phyloP scores from a whole-genome alignment of 2,329 filamentous ascomycete genomes.

The Pyricularia sp. region DNA sequence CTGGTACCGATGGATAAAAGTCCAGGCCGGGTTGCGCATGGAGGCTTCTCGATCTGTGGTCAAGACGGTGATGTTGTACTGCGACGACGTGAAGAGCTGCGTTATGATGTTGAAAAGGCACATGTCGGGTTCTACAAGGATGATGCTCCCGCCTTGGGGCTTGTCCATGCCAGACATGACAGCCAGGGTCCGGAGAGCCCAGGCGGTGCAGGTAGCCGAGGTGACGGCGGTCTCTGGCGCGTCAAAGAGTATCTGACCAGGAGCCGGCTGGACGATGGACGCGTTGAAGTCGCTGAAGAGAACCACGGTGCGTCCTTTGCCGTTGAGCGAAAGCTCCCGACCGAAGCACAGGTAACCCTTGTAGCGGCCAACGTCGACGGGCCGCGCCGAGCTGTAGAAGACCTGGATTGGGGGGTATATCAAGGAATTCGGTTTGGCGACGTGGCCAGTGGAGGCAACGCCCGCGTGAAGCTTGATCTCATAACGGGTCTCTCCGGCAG shows the following conservation, averaged over 20 bases:
- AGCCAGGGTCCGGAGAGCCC: conserved; percentile 13
- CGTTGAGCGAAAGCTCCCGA: conserved; percentile 12
- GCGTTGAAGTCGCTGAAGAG: conserved; percentile 19
- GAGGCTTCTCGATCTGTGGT: background rate
- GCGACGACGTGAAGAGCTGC: background rate
- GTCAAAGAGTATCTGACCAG: conserved; percentile 6
- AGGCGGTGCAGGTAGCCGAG: conserved; percentile 12
- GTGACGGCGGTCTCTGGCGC: conserved; percentile 4
- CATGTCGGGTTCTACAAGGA: conserved; percentile 22
- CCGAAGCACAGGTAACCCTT: conserved; percentile 21
- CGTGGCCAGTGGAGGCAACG: background rate
- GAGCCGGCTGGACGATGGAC: conserved; percentile 18
- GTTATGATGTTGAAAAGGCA: conserved; percentile 11
- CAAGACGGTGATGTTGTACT: background rate
- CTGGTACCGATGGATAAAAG: conserved; percentile 15
- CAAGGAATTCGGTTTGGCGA: background rate
- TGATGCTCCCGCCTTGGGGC: conserved; percentile 6
- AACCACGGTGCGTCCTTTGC: conserved; percentile 10
- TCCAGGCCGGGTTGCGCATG: background rate
- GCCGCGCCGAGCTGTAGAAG: conserved; percentile 22
- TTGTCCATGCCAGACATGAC: conserved; percentile 6
- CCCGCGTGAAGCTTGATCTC: background rate
- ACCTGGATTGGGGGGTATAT: conserved; percentile 14
- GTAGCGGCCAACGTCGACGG: conserved; percentile 13
- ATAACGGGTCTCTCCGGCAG: background rate